Conservation (phyloP, 768 basidiomycete species). For the Amanita molliuscula region DNA sequence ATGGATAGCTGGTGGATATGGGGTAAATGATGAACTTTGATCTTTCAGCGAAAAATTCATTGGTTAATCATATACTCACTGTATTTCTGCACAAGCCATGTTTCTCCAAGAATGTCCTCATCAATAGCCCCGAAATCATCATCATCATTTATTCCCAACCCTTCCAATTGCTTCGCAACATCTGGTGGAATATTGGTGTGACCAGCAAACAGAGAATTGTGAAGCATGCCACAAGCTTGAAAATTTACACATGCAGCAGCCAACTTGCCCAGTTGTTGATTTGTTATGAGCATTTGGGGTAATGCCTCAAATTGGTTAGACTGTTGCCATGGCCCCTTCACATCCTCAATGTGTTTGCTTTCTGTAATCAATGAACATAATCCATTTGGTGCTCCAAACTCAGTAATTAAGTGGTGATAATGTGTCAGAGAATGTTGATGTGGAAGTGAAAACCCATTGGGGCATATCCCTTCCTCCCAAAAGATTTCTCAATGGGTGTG, state of each 20-base stretch:
- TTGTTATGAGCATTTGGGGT: slow-evolving; percentile 7
- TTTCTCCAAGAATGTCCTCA: not conserved
- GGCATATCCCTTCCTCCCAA: too few relatives aligned
- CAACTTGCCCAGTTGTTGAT: slow-evolving; percentile 6
- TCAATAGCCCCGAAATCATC: not conserved
- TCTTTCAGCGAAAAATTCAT: too few relatives aligned
- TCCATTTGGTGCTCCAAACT: not conserved
- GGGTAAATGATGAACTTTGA: not conserved
- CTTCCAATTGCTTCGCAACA: not conserved
- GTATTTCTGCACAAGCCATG: not conserved
- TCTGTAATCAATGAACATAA: not conserved
- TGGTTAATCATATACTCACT: too few relatives aligned
- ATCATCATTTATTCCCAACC: not conserved
- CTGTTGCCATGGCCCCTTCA: not conserved
- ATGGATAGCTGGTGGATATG: not conserved
- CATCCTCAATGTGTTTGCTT: not conserved
- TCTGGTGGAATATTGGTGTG: not conserved
- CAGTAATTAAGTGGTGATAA: not conserved
- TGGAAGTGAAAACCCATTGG: not conserved
- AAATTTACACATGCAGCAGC: not conserved
- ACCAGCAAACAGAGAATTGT: not conserved
- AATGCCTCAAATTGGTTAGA: slow-evolving; percentile 4
- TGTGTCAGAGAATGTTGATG: not conserved
- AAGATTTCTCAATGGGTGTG: too few relatives aligned
- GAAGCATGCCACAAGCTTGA: not conserved